Evolutionary conservation across 179 eudicot species (phyloP).

Genomic region (Sideroxylon spinosum): DNA sequence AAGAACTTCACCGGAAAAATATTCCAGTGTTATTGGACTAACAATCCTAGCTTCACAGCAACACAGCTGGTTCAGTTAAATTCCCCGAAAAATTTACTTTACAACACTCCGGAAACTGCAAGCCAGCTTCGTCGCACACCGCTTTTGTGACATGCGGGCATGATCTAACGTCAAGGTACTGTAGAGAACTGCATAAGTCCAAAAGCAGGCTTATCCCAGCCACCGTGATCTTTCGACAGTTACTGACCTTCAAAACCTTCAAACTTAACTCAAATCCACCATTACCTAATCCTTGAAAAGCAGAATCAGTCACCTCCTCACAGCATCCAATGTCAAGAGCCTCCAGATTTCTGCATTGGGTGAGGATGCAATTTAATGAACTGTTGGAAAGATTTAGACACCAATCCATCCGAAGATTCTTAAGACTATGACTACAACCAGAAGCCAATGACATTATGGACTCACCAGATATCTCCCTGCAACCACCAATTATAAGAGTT

Average conservation of each 20-base stretch:
- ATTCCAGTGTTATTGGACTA: background rate
- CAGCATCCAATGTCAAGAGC: conserved; percentile 93
- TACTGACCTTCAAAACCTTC: conserved; percentile 62
- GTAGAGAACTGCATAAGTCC: conserved; percentile 52
- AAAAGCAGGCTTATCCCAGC: conserved; percentile 52
- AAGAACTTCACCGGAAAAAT: no score
- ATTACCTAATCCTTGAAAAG: conserved; percentile 49
- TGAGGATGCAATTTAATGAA: conserved; percentile 51
- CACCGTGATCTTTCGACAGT: conserved; percentile 75
- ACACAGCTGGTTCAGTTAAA: conserved; percentile 51
- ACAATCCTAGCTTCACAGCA: conserved; percentile 29
- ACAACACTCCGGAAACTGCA: conserved; percentile 58
- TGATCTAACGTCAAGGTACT: conserved; percentile 85
- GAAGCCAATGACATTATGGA: conserved; percentile 52
- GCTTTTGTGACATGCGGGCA: conserved; percentile 73
- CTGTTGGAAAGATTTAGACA: conserved; percentile 69
- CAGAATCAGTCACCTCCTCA: conserved; percentile 79
- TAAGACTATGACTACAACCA: conserved; percentile 50
- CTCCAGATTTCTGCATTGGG: conserved; percentile 58
- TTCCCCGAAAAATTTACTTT: conserved; percentile 69
- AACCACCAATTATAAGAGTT: conserved; percentile 80
- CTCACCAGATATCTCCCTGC: conserved; percentile 57
- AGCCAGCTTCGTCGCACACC: conserved; percentile 62
- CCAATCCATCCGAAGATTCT: conserved; percentile 83
- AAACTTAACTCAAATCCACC: conserved; percentile 38